phyloP scores from a whole-genome alignment of 139 green algal genomes.

The Chlamydomonas incerta region DNA sequence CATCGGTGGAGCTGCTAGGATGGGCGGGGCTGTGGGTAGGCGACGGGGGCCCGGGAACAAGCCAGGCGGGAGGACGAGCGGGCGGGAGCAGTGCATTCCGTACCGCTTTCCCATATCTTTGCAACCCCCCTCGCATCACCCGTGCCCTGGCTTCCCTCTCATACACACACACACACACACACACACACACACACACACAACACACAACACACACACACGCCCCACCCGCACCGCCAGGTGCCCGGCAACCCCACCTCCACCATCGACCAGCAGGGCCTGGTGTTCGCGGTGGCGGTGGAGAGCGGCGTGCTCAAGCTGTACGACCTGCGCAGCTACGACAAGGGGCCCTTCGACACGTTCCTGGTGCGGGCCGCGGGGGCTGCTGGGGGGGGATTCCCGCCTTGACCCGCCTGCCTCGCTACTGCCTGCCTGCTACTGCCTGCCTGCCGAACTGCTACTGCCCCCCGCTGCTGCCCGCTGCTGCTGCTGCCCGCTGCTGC shows the following conservation, averaged over 20 bases:
- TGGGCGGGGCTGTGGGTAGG: too few relatives aligned
- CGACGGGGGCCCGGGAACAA: too few relatives aligned
- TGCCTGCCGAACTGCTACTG: neutral
- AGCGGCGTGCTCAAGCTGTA: constrained; percentile 89
- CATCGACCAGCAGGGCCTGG: constrained; percentile 87
- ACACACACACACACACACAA: too few relatives aligned
- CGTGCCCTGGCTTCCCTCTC: too few relatives aligned
- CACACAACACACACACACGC: too few relatives aligned
- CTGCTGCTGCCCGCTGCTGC: neutral
- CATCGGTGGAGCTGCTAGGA: too few relatives aligned
- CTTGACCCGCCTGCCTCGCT: neutral
- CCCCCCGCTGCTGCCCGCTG: neutral
- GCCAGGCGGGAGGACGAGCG: too few relatives aligned
- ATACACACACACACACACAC: too few relatives aligned
- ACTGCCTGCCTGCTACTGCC: neutral
- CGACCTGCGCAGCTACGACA: constrained; percentile 81
- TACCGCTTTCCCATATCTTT: too few relatives aligned
- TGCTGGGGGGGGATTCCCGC: too few relatives aligned
- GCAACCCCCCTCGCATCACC: too few relatives aligned
- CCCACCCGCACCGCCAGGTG: neutral
- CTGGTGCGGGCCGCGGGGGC: constrained; percentile 43
- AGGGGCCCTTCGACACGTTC: constrained; percentile 91
- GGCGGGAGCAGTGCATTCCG: too few relatives aligned
- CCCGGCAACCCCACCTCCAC: constrained; percentile 71
- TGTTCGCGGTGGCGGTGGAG: constrained; percentile 89